These are phyloP conservation scores for Bonia amplexicaulis DNA, from an alignment of 176 grass and related monocot species.

Conservation along the genomic window DNA sequence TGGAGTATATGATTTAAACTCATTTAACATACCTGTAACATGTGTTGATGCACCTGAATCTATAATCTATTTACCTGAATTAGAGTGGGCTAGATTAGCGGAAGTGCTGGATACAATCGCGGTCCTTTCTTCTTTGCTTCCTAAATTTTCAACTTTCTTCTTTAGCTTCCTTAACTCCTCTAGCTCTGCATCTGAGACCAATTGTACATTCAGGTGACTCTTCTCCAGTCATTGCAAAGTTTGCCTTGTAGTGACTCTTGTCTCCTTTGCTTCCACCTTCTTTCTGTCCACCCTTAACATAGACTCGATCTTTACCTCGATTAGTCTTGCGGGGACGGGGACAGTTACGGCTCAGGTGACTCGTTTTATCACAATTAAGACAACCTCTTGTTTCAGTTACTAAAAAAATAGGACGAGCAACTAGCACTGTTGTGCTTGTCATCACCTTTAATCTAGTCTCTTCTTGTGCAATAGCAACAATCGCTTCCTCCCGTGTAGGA, in stretches of 20 bases:
- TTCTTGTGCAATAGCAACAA: too few species aligned
- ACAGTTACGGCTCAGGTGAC: neutral
- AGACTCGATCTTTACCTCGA: neutral
- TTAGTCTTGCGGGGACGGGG: too few species aligned
- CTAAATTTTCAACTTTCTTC: neutral
- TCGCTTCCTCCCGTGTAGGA: too few species aligned
- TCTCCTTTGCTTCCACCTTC: neutral
- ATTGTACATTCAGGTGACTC: neutral
- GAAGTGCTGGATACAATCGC: neutral
- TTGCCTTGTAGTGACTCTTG: too few species aligned
- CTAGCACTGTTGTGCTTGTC: neutral
- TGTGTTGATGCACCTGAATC: too few species aligned
- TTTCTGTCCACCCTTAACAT: neutral
- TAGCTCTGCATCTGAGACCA: neutral
- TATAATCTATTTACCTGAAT: too few species aligned
- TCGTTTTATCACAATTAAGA: neutral
- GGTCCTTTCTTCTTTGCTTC: neutral
- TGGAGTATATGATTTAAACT: too few species aligned
- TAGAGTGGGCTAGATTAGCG: too few species aligned
- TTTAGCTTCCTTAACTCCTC: neutral
- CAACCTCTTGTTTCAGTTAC: neutral
- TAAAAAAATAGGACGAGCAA: neutral
- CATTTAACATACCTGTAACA: too few species aligned
- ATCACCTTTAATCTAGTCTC: neutral
- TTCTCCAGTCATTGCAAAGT: neutral